A percentile compares a stretch with the other conserved stretches of the same genome.
phyloP scores from a whole-genome alignment of 805 yeast species.

The Ogataea nakhonphanomensis region DNA sequence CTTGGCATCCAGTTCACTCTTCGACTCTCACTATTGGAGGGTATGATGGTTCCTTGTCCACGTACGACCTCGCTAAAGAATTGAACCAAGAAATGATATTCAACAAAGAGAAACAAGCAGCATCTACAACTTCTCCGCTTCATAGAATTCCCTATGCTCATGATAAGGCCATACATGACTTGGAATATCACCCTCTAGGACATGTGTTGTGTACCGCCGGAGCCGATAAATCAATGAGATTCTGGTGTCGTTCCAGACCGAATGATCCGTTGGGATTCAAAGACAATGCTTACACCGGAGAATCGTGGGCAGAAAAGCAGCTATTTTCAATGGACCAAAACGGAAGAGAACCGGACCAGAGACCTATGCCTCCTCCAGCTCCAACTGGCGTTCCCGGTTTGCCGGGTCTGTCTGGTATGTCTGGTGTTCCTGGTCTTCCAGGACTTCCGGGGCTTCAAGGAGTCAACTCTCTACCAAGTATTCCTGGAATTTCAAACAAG shows the following conservation, averaged over 20 bases:
- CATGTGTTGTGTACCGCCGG: conserved; percentile 90
- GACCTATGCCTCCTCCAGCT: background rate
- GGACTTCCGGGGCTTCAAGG: conserved; percentile 11
- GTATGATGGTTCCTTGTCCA: conserved; percentile 82
- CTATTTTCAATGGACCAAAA: conserved; percentile 14
- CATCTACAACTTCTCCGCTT: conserved; percentile 23
- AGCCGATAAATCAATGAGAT: conserved; percentile 85
- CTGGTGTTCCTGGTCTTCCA: conserved; percentile 8
- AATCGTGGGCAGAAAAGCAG: conserved; percentile 28
- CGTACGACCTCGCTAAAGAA: conserved; percentile 60
- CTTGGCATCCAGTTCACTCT: conserved; percentile 92
- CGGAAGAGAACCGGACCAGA: conserved; percentile 6
- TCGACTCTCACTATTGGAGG: conserved; percentile 79
- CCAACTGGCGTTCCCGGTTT: conserved; percentile 5
- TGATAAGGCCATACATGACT: conserved; percentile 84
- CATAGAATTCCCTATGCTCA: conserved; percentile 88
- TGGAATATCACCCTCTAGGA: conserved; percentile 93
- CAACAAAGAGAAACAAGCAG: conserved; percentile 18
- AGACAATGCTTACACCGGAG: conserved; percentile 71
- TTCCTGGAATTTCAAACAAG: conserved; percentile 16
- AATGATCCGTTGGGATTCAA: conserved; percentile 79
- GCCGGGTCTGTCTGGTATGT: conserved; percentile 6
- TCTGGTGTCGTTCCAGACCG: conserved; percentile 94
- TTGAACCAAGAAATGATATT: conserved; percentile 35
- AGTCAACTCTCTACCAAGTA: conserved; percentile 8